Base-by-base conservation (phyloP, 345 rosid genomes). In the Triadica sebifera region DNA sequence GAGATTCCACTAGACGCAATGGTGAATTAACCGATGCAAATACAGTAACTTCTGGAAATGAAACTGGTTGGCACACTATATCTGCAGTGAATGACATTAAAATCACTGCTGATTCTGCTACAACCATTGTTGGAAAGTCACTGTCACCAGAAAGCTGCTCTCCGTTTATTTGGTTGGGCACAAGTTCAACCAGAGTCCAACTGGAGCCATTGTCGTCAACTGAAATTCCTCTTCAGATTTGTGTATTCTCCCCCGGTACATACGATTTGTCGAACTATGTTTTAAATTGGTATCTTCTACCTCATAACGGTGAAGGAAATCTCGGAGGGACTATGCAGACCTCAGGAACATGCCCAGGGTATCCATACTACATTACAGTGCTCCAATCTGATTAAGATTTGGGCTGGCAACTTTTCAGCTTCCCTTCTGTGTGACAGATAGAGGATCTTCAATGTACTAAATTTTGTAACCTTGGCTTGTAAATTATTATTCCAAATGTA, bases 151-250 rank as follows among this genome's bases (percentile, higher is more conserved):
- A 86, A 75, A 87, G 88, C 56, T 88, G 82, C 46, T 78, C 87
- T 45, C 90, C 95, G 1, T 89, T 88, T 80, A 78, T 89, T 55
- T 95, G 98, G 99, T 87, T 89, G 56, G 97, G 91, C 52, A 82
- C 96, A 61, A 90, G 93, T 77, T 85, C 87, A 37, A 90, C 91
- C 64, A 88, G 78, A 67, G 78, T 87, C 71, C 78, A 45, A 72
- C 78, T 90, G 59, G 84, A 81, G 77, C 92, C 99, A 16, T 52
- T 77, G 74, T 91, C 97, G 20, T 78, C 86, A 12, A 51, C 69
- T 0, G 87, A 84, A 81, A 79, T 91, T 77, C 89, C 91, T 22
- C 88, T 93, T 78, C 86, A 85, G 87, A 77, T 93, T 67, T 90
- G 89, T 24, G 78, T 88, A 71, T 93, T 95, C 73, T 83, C 89